phyloP scores from a whole-genome alignment of 1,284 basidiomycete species.

The Boletus semigastroideus region DNA sequence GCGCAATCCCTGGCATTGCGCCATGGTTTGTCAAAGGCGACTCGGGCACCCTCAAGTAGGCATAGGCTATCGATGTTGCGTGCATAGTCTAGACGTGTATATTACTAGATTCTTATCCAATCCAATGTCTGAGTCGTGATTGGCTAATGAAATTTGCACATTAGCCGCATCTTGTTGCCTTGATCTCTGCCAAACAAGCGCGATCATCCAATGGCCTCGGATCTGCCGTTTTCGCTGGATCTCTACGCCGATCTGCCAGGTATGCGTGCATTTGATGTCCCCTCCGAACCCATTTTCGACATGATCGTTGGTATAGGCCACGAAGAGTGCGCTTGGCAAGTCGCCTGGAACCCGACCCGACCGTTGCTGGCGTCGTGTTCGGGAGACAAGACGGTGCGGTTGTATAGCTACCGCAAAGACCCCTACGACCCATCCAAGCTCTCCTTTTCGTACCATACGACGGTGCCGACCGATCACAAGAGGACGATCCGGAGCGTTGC shows the following conservation, averaged over 20 bases:
- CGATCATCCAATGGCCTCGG: conserved; percentile 23
- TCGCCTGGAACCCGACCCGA: conserved; percentile 89
- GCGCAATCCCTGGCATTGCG: too few relatives aligned
- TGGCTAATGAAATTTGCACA: too few relatives aligned
- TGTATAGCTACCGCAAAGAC: conserved; percentile 68
- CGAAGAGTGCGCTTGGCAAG: conserved; percentile 84
- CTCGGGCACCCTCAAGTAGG: too few relatives aligned
- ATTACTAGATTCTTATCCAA: too few relatives aligned
- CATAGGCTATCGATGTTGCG: too few relatives aligned
- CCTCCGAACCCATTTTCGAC: not conserved
- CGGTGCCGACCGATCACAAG: conserved; percentile 81
- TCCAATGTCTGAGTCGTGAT: too few relatives aligned
- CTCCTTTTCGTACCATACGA: conserved; percentile 55
- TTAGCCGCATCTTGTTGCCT: too few relatives aligned
- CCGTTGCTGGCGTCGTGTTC: conserved; percentile 91
- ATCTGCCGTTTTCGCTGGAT: conserved; percentile 23
- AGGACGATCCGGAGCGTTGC: conserved; percentile 90
- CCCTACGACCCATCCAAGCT: conserved; percentile 32
- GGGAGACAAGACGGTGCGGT: conserved; percentile 87
- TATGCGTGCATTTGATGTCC: conserved; percentile 1
- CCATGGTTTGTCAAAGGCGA: too few relatives aligned
- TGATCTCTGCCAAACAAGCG: too few relatives aligned
- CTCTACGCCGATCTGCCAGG: conserved; percentile 34
- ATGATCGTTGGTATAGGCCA: conserved; percentile 53
- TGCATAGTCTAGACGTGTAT: too few relatives aligned